These are phyloP conservation scores for Phytophthora megakarya DNA, from an alignment of 352 stramenopile species.

Conservation along the genomic window DNA sequence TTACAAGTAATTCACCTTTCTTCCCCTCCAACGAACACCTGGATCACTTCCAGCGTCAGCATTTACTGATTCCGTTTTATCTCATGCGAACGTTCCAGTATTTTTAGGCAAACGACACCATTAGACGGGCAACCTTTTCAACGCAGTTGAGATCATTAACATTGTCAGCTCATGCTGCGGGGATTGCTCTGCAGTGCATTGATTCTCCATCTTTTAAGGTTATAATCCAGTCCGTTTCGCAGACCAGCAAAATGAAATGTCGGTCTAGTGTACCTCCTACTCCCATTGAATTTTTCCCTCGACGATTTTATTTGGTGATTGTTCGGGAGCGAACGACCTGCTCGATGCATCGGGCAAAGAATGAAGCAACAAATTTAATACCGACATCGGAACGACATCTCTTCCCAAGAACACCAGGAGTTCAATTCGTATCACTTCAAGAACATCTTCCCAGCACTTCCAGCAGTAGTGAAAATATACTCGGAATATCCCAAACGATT, in stretches of 20 bases:
- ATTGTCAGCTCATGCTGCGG: constrained; percentile 32
- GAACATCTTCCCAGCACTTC: constrained; percentile 19
- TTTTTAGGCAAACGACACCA: constrained; percentile 36
- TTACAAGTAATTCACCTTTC: constrained; percentile 9
- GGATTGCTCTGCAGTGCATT: constrained; percentile 7
- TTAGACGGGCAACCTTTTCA: constrained; percentile 5
- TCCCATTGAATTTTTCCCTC: constrained; percentile 64
- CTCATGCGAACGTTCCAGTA: constrained; percentile 10
- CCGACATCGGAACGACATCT: constrained; percentile 5
- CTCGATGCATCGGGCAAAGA: constrained; percentile 10
- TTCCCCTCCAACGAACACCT: constrained; percentile 1
- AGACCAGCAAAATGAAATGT: constrained; percentile 51
- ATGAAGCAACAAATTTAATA: neutral
- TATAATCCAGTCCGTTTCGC: neutral
- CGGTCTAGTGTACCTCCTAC: constrained; percentile 35
- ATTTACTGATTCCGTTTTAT: constrained; percentile 25
- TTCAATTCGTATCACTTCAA: constrained; percentile 53
- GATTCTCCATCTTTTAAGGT: constrained; percentile 8
- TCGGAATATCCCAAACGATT: constrained; percentile 51
- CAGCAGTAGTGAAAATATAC: constrained; percentile 15
- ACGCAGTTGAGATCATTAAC: constrained; percentile 3
- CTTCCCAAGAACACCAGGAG: constrained; percentile 44
- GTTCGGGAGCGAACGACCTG: constrained; percentile 40
- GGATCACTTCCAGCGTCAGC: constrained; percentile 7
- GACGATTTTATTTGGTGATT: constrained; percentile 60